Conservation (phyloP, 306 rosid genomes). For the Cucumis melo region DNA sequence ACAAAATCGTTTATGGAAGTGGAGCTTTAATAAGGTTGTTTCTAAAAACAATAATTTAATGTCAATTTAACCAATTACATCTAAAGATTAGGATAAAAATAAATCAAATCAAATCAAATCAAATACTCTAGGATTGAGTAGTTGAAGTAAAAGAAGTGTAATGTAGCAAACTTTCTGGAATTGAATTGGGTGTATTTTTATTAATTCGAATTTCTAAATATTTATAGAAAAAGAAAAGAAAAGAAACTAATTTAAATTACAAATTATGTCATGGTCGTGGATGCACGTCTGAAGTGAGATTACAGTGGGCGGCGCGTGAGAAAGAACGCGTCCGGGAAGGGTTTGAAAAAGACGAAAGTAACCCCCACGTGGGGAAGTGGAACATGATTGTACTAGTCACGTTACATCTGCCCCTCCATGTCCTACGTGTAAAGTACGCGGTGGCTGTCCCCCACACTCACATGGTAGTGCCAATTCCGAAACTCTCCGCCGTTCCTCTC, state of each 20-base stretch:
- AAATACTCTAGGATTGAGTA: neutral
- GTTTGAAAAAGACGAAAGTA: neutral
- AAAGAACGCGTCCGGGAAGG: too few relatives aligned
- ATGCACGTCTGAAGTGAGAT: neutral
- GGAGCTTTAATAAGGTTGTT: neutral
- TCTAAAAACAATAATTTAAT: neutral
- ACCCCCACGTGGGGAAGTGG: neutral
- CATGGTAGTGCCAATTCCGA: neutral
- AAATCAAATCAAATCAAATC: neutral
- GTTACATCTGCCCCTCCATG: neutral
- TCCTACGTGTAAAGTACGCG: conserved; percentile 1
- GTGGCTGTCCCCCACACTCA: neutral
- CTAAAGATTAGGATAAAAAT: neutral
- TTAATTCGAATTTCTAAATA: neutral
- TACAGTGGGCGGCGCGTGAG: neutral
- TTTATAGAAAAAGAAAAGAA: neutral
- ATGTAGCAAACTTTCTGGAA: neutral
- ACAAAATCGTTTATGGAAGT: neutral
- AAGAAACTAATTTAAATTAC: neutral
- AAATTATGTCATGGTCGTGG: neutral
- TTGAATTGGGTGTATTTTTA: neutral
- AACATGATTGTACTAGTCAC: neutral
- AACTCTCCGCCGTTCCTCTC: neutral
- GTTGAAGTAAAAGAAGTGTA: neutral
- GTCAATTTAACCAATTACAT: neutral